A percentile compares a stretch with the other conserved stretches of the same genome.
Conservation (phyloP, 495 filamentous ascomycete genomes). For the Gamarada debralockiae region DNA sequence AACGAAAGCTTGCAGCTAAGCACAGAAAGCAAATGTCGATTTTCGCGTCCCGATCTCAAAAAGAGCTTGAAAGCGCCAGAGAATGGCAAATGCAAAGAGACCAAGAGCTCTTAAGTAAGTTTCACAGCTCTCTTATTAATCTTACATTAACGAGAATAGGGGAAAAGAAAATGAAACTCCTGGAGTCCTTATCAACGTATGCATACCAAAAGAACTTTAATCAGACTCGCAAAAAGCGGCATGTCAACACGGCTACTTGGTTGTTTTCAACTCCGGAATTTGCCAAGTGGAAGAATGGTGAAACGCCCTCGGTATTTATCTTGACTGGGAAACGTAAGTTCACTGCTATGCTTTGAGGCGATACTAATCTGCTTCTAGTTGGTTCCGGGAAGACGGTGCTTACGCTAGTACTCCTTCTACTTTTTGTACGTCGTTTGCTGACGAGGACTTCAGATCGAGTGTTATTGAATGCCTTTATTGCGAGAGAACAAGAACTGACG, state of each 20-base stretch:
- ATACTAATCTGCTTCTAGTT: conserved; percentile 15
- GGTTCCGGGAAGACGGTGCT: conserved; percentile 30
- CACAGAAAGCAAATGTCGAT: conserved; percentile 13
- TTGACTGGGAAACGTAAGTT: conserved; percentile 25
- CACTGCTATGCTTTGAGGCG: background rate
- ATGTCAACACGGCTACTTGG: conserved; percentile 19
- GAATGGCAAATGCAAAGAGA: conserved; percentile 13
- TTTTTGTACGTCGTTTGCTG: conserved; percentile 5
- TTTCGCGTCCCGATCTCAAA: conserved; percentile 8
- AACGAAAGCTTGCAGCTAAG: conserved; percentile 15
- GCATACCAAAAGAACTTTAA: conserved; percentile 7
- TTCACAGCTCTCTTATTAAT: background rate
- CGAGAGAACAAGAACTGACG: conserved; percentile 10
- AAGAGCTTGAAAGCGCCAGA: too few relatives aligned
- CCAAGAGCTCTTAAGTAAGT: conserved; percentile 6
- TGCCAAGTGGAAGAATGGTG: conserved; percentile 11
- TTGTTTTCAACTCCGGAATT: conserved; percentile 20
- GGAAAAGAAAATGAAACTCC: conserved; percentile 8
- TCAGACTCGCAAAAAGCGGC: conserved; percentile 18
- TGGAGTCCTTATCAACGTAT: conserved; percentile 15
- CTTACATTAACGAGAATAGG: conserved; percentile 8
- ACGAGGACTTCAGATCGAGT: conserved; percentile 16
- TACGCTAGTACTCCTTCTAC: conserved; percentile 16
- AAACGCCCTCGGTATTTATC: conserved; percentile 19
- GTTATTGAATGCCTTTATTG: conserved; percentile 20